Evolutionary conservation across 495 filamentous ascomycete species (phyloP).

Genomic region (Penicillium atrosanguineum): DNA sequence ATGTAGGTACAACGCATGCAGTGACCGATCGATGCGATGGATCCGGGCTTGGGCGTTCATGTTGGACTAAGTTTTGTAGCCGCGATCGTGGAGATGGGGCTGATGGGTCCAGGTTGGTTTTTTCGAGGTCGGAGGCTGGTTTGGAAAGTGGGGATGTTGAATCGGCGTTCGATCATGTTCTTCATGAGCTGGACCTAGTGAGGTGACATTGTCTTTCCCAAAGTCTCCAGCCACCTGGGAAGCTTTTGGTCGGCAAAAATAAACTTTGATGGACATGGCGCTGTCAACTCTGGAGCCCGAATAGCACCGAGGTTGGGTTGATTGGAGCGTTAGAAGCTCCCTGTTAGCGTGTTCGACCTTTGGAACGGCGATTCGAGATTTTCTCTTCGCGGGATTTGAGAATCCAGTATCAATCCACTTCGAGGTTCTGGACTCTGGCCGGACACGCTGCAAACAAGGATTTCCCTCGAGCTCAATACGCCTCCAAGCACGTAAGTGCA

Average conservation of each 20-base stretch:
- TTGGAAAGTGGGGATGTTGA: not conserved
- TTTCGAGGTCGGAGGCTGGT: not conserved
- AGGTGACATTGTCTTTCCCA: not conserved
- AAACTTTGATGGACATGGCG: conserved; percentile 8
- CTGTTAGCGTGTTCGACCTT: not conserved
- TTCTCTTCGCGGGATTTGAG: not conserved
- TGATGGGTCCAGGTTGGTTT: not conserved
- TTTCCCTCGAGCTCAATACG: not conserved
- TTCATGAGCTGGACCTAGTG: not conserved
- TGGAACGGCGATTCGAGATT: not conserved
- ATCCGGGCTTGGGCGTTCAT: not conserved
- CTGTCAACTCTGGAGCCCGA: not conserved
- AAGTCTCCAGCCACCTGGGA: not conserved
- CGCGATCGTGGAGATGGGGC: not conserved
- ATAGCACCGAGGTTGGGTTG: conserved; percentile 1
- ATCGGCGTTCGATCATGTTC: not conserved
- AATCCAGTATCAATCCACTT: not conserved
- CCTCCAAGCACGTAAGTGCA: not conserved
- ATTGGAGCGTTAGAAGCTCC: conserved; percentile 4
- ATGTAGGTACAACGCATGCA: not conserved
- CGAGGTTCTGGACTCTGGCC: too few relatives aligned
- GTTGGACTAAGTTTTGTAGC: not conserved
- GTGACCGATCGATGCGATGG: not conserved
- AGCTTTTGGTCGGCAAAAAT: not conserved
- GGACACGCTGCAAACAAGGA: too few relatives aligned